phyloP scores from a whole-genome alignment of 208 protist genomes.

The Eutreptiella sp. region DNA sequence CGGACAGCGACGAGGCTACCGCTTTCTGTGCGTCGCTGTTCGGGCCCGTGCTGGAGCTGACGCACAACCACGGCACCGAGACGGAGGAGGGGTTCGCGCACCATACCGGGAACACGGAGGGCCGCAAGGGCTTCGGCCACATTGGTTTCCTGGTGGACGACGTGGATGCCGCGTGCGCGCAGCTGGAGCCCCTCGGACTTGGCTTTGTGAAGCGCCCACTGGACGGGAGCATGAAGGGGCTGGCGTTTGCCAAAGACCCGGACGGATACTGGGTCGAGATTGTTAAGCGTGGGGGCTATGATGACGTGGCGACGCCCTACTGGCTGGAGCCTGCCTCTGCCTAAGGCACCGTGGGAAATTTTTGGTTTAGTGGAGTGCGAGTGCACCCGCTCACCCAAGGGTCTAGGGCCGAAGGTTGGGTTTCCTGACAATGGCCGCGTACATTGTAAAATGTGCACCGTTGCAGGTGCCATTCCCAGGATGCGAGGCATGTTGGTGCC shows the following conservation, averaged over 20 bases:
- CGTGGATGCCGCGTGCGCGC: constrained; percentile 26
- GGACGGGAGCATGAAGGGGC: constrained; percentile 39
- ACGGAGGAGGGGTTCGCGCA: constrained; percentile 19
- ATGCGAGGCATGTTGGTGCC: too few relatives aligned
- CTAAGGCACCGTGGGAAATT: too few relatives aligned
- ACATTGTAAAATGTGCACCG: too few relatives aligned
- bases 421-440: too few relatives aligned
- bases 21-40: neutral
- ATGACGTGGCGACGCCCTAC: too few relatives aligned
- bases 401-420: too few relatives aligned
- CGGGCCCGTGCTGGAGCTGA: constrained; percentile 30
- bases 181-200: neutral
- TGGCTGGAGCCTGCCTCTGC: too few relatives aligned
- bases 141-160: constrained; percentile 36
- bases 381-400: too few relatives aligned
- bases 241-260: constrained; percentile 36
- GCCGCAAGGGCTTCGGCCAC: constrained; percentile 32
- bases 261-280: constrained; percentile 43
- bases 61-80: constrained; percentile 34
- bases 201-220: constrained; percentile 26
- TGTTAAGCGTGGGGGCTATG: constrained; percentile 6
- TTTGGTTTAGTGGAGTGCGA: too few relatives aligned
- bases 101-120: constrained; percentile 32
- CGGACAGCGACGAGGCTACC: constrained; percentile 10
- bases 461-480: too few relatives aligned